phyloP scores from a whole-genome alignment of 345 rosid genomes.

The Aquilaria yunnanensis region DNA sequence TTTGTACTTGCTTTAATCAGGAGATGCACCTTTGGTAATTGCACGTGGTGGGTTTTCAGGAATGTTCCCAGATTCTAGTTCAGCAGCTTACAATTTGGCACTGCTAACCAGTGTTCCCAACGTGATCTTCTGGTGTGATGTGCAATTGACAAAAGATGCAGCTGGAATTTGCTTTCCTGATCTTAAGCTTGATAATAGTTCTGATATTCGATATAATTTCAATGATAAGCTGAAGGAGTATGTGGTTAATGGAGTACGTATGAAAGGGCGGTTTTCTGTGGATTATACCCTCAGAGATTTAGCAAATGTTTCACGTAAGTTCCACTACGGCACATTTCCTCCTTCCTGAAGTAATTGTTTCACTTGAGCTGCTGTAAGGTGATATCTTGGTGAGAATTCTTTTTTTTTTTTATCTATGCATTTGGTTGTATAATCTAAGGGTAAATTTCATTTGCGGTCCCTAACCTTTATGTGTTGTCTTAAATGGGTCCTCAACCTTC shows the following conservation, averaged over 20 bases:
- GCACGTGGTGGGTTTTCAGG: conserved; percentile 86
- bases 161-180: conserved; percentile 58
- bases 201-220: conserved; percentile 2
- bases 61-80: conserved; percentile 57
- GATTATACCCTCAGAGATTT: conserved; percentile 39
- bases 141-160: conserved; percentile 70
- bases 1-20: conserved; percentile 20
- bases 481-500: too few species aligned
- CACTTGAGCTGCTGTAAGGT: too few species aligned
- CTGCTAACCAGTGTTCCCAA: conserved; percentile 13
- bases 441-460: too few species aligned
- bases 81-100: conserved; percentile 22
- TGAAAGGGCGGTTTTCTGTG: conserved; percentile 37
- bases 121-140: conserved; percentile 54
- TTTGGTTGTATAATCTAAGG: too few species aligned
- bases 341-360: too few species aligned
- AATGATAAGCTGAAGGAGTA: conserved; percentile 3
- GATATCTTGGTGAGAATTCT: not conserved
- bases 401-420: too few species aligned
- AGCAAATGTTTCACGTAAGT: conserved; percentile 28
- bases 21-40: conserved; percentile 47
- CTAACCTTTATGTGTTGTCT: too few species aligned
- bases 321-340: not conserved
- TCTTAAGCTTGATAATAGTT: conserved; percentile 39
- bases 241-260: conserved; percentile 26